Base-by-base conservation (phyloP, 2,329 filamentous ascomycete genomes). In the Cordyceps sp. region DNA sequence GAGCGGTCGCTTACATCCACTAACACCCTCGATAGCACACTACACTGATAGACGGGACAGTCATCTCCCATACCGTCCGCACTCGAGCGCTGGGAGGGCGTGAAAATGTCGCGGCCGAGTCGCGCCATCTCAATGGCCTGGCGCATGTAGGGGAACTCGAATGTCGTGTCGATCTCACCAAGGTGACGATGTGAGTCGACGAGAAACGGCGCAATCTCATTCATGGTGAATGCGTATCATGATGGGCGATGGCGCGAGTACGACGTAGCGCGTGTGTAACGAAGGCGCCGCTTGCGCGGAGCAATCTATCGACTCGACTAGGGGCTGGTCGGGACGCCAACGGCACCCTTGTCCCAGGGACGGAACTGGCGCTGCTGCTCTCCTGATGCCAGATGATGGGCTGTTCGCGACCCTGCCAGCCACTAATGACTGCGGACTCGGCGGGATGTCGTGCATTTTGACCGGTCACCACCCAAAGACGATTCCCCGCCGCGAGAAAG, bases 21-120 rank as follows among this genome's bases (percentile, higher is more conserved):
- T 16, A 27, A 33, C 30, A 28, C 16, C 28, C 21, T 32, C 16
- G 34, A 31, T 36, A 33, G 31, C 28, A 36, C 30, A 31, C 31
- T 33, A n/a, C n/a, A n/a, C 32, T 28, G 27, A 33, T 33, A 36
- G 34, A 33, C 34, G 28, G 31, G 31, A 20, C 20, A 22, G 29
- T 6, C 10, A 17, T 10, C 10, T 18, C 23, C 22, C 26, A 20
- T 35, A 30, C 33, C 30, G 26, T 30, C 30, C 30, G 19, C 30
- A 21, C 29, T 8, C 27, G 22, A 22, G 19, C 29, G 22, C 16
- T 17, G 14, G 14, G 29, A 25, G 19, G n/a, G n/a, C n/a, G 16
- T 25, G 22, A 25, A 17, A 17, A 17, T 20, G 18, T 29, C 21
- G 21, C 14, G 9, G 16, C 10, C 20, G 26, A 27, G 15, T n/a